These are phyloP conservation scores for Erodium trifolium DNA, from an alignment of 441 rosid species.

Conservation along the genomic window DNA sequence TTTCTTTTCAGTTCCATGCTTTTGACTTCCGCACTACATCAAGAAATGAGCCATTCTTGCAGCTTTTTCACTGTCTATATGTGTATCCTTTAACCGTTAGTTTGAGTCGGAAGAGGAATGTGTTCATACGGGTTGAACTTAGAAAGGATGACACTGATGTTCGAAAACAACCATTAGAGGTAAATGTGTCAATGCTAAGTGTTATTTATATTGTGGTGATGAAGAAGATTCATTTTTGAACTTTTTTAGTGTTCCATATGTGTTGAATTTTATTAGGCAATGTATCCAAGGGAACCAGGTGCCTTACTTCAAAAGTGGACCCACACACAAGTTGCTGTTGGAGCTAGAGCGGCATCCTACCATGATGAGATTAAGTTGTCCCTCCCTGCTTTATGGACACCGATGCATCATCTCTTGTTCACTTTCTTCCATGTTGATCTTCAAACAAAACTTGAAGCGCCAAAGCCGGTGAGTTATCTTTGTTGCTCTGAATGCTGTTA, in stretches of 20 bases:
- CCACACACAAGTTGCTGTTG: slow-evolving; percentile 90
- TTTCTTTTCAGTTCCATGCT: slow-evolving; percentile 59
- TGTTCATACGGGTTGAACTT: slow-evolving; percentile 82
- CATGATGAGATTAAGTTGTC: slow-evolving; percentile 94
- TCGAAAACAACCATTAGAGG: slow-evolving; percentile 94
- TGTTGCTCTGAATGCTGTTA: slow-evolving; percentile 10
- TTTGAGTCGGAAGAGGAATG: slow-evolving; percentile 90
- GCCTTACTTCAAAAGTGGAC: slow-evolving; percentile 68
- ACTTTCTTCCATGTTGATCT: slow-evolving; percentile 97
- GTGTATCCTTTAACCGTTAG: slow-evolving; percentile 82
- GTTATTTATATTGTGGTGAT: not conserved
- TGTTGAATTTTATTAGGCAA: slow-evolving; percentile 50
- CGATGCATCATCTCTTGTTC: slow-evolving; percentile 87
- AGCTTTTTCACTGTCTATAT: slow-evolving; percentile 90
- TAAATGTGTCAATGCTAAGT: slow-evolving; percentile 23
- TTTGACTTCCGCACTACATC: slow-evolving; percentile 93
- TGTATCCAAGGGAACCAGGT: slow-evolving; percentile 84
- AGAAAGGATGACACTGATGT: slow-evolving; percentile 92
- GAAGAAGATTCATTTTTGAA: slow-evolving; percentile 1
- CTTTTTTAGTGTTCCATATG: slow-evolving; percentile 11
- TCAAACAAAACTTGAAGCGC: slow-evolving; percentile 97
- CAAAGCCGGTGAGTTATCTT: slow-evolving; percentile 73
- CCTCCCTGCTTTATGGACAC: slow-evolving; percentile 92
- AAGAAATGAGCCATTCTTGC: slow-evolving; percentile 97
- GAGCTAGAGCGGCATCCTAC: slow-evolving; percentile 79